These are phyloP conservation scores for Nicotiana attenuata DNA, from an alignment of 257 asterid genomes.

Conservation along the genomic window DNA sequence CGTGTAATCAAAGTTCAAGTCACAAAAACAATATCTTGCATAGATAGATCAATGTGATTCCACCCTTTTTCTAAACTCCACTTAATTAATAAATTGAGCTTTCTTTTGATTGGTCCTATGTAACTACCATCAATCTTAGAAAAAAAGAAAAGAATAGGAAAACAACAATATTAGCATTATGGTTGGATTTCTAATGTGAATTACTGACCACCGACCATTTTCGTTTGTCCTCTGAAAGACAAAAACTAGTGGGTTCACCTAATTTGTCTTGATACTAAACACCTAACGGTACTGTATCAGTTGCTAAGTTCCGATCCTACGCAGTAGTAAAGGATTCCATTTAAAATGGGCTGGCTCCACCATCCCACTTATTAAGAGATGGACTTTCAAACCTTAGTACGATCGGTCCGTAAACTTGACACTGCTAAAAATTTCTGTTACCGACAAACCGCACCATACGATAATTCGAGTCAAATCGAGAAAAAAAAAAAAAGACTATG, in stretches of 20 bases:
- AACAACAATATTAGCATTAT: neutral
- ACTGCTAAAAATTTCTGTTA: neutral
- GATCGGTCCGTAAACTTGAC: neutral
- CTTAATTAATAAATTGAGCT: neutral
- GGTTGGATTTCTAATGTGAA: neutral
- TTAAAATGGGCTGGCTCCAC: neutral
- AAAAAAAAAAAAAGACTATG: too few species aligned
- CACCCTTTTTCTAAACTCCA: neutral
- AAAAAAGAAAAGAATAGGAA: neutral
- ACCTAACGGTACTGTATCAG: neutral
- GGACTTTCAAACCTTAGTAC: neutral
- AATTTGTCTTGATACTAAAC: neutral
- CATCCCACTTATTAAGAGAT: neutral
- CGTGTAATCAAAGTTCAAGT: neutral
- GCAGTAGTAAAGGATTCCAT: neutral
- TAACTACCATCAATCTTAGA: neutral
- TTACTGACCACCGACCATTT: neutral
- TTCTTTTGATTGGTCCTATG: neutral
- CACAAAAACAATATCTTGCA: neutral
- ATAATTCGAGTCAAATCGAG: too few species aligned
- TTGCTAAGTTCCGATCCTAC: neutral
- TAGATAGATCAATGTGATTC: neutral
- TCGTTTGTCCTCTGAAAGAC: neutral
- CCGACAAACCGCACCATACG: too few species aligned
- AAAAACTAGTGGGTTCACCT: slow-evolving; percentile 4